Conservation (phyloP, 75 land plant species). For the Selaginella tamariscina region DNA sequence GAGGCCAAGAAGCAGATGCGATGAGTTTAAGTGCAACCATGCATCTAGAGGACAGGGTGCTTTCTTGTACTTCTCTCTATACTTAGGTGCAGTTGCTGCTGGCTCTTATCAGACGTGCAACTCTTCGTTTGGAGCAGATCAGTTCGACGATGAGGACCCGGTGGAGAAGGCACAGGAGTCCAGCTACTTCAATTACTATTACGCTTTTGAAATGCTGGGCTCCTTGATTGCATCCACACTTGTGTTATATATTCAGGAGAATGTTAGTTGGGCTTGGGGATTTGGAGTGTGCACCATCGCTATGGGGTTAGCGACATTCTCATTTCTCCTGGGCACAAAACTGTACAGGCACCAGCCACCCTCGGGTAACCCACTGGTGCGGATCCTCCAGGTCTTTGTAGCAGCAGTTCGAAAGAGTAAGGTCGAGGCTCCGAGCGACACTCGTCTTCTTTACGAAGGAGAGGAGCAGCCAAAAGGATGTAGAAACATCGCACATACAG, state of each 20-base stretch:
- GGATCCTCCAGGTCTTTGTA: conserved; percentile 69
- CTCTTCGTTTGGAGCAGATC: conserved; percentile 9
- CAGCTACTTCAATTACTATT: conserved; percentile 45
- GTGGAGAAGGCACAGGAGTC: conserved; percentile 31
- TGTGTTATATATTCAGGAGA: conserved; percentile 60
- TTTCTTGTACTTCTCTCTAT: background rate
- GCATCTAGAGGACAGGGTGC: background rate
- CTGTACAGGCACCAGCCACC: conserved; percentile 55
- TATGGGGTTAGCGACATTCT: conserved; percentile 50
- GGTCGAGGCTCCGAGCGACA: conserved; percentile 34
- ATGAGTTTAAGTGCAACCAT: background rate
- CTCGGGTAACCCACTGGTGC: conserved; percentile 70
- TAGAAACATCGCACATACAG: background rate
- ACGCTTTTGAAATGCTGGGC: conserved; percentile 29
- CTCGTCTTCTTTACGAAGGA: conserved; percentile 47
- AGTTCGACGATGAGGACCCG: conserved; percentile 6
- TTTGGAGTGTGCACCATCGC: conserved; percentile 58
- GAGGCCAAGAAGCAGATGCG: background rate
- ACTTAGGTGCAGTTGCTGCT: background rate
- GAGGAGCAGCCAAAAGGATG: background rate
- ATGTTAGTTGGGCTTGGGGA: conserved; percentile 70
- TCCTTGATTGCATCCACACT: conserved; percentile 35
- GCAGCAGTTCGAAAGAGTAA: conserved; percentile 63
- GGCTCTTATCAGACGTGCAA: conserved; percentile 5
- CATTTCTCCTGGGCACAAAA: conserved; percentile 64